Conservation (phyloP, 805 yeast species). For the Phaffomyces antillensis region DNA sequence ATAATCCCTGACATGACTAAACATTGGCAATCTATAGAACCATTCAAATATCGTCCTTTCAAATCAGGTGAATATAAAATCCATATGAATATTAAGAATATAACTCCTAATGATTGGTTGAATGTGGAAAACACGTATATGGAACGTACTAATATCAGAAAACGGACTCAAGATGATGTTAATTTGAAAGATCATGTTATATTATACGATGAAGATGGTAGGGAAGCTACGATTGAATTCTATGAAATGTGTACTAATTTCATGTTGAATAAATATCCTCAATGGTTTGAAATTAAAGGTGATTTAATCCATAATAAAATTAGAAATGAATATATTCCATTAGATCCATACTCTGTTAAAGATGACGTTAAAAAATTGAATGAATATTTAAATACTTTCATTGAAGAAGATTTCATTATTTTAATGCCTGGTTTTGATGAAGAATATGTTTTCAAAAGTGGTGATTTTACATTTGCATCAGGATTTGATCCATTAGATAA, state of each 20-base stretch:
- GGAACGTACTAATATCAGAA: slow-evolving; percentile 34
- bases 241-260: slow-evolving; percentile 19
- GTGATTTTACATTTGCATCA: slow-evolving; percentile 57
- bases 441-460: slow-evolving; percentile 54
- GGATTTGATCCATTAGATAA: slow-evolving; percentile 61
- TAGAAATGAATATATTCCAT: slow-evolving; percentile 20
- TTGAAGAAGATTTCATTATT: slow-evolving; percentile 39
- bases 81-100: slow-evolving; percentile 53
- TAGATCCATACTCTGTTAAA: slow-evolving; percentile 19
- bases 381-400: slow-evolving; percentile 12
- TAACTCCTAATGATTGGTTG: slow-evolving; percentile 48
- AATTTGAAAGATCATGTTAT: slow-evolving; percentile 27
- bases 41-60: slow-evolving; percentile 49
- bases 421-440: slow-evolving; percentile 36
- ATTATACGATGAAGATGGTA: slow-evolving; percentile 25
- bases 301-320: slow-evolving; percentile 20
- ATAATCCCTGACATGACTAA: neutral
- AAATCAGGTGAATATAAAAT: slow-evolving; percentile 51
- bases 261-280: slow-evolving; percentile 21
- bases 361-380: slow-evolving; percentile 13
- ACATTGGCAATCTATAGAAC: slow-evolving; percentile 19
- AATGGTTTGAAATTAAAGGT: slow-evolving; percentile 17
- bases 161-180: slow-evolving; percentile 23
- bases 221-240: slow-evolving; percentile 19
- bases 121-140: slow-evolving; percentile 55